Evolutionary conservation across 2,329 filamentous ascomycete genomes (phyloP).

Genomic region (Fusarium duplospermum): DNA sequence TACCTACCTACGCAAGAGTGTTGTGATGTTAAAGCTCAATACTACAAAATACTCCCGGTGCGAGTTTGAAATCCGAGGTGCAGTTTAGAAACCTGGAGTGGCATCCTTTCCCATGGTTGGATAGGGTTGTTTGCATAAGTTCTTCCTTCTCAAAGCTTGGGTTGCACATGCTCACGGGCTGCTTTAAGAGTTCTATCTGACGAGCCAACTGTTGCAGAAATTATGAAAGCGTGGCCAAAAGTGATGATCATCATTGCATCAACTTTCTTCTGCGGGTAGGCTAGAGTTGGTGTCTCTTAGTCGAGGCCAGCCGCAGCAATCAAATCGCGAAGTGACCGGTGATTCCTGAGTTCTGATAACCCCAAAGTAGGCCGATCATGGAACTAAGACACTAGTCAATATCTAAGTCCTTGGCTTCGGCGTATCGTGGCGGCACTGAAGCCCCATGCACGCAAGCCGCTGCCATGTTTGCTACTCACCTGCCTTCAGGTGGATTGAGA

Average conservation of each 20-base stretch:
- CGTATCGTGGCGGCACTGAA: not conserved
- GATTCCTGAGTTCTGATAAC: not conserved
- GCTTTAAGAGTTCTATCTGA: not conserved
- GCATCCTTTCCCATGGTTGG: too few species aligned
- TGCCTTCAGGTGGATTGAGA: not conserved
- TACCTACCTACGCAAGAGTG: too few species aligned
- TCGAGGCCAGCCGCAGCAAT: not conserved
- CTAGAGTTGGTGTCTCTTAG: not conserved
- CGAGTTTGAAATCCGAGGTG: too few species aligned
- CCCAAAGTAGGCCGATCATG: not conserved
- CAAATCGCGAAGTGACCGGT: too few species aligned
- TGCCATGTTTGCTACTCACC: not conserved
- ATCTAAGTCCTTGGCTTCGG: not conserved
- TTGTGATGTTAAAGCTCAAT: too few species aligned
- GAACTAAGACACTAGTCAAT: not conserved
- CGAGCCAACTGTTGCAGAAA: not conserved
- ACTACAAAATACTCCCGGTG: too few species aligned
- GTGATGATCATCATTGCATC: not conserved
- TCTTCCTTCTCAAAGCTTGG: too few species aligned
- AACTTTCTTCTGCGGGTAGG: not conserved
- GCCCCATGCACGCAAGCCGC: not conserved
- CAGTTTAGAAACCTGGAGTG: too few species aligned
- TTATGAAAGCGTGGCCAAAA: not conserved
- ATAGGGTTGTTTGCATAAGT: too few species aligned
- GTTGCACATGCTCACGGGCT: too few species aligned